Evolutionary conservation across 2,329 filamentous ascomycete species (phyloP).

Genomic region (Trichoderma semiorbis): DNA sequence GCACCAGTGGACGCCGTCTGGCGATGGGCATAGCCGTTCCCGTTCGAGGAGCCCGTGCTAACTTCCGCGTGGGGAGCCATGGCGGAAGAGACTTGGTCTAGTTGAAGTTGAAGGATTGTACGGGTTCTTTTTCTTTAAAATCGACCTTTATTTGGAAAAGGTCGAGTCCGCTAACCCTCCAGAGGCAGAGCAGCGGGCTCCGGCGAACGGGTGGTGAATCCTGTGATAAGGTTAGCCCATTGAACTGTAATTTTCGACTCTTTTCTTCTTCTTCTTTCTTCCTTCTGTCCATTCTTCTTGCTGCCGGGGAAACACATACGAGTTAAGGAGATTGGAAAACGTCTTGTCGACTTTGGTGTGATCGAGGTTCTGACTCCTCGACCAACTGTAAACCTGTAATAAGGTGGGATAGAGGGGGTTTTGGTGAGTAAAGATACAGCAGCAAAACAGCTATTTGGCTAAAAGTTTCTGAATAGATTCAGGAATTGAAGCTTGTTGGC

Average conservation of each 20-base stretch:
- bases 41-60: slow-evolving; percentile 55
- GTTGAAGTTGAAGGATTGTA: slow-evolving; percentile 22
- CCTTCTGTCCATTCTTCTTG: background rate
- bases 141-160: slow-evolving; percentile 52
- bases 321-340: slow-evolving; percentile 98
- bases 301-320: slow-evolving; percentile 56
- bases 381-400: slow-evolving; percentile 35
- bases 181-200: slow-evolving; percentile 87
- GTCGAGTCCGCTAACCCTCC: slow-evolving; percentile 74
- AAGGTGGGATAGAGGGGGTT: slow-evolving; percentile 9
- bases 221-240: slow-evolving; percentile 46
- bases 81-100: slow-evolving; percentile 23
- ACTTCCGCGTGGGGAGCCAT: slow-evolving; percentile 92
- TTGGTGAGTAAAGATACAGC: background rate
- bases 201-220: slow-evolving; percentile 93
- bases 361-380: slow-evolving; percentile 54
- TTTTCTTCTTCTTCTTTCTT: background rate
- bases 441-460: background rate
- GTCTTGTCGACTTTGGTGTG: slow-evolving; percentile 71
- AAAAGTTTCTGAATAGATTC: background rate
- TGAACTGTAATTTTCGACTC: background rate
- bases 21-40: slow-evolving; percentile 51
- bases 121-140: slow-evolving; percentile 30
- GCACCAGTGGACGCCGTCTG: slow-evolving; percentile 45
- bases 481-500: background rate